A percentile compares a stretch with the other conserved stretches of the same genome.
Conservation (phyloP, 1,139 yeast genomes). For the Diutina catenulata region DNA sequence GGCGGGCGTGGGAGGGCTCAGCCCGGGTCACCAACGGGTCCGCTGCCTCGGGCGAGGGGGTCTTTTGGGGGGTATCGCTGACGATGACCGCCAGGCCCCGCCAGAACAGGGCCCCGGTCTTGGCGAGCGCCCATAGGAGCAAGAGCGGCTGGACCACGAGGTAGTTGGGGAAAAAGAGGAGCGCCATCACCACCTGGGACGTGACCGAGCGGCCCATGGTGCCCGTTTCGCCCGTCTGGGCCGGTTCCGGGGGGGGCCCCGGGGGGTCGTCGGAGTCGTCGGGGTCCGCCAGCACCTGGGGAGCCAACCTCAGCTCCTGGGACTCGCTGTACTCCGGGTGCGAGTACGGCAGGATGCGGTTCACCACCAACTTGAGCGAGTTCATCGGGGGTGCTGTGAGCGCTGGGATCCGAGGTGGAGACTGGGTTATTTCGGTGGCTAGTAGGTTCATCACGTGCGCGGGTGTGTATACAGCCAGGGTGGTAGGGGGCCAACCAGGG, state of each 20-base stretch:
- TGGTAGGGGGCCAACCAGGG: too few relatives aligned
- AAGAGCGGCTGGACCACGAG: constrained; percentile 33
- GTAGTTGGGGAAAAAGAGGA: constrained; percentile 23
- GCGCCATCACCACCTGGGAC: background rate
- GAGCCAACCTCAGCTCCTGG: background rate
- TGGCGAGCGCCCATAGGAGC: constrained; percentile 17
- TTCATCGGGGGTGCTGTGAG: constrained; percentile 9
- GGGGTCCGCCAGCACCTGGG: background rate
- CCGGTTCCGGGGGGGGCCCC: background rate
- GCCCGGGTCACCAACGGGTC: too few relatives aligned
- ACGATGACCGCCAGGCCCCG: background rate
- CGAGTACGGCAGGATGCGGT: constrained; percentile 9
- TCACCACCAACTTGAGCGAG: constrained; percentile 10
- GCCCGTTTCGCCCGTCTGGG: background rate
- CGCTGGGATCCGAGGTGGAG: too few relatives aligned
- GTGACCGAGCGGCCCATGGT: background rate
- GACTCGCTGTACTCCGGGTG: background rate
- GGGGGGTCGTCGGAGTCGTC: background rate
- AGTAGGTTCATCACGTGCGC: too few relatives aligned
- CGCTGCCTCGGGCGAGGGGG: too few relatives aligned
- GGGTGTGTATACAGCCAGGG: too few relatives aligned
- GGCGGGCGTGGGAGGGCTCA: too few relatives aligned
- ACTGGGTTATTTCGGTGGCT: too few relatives aligned
- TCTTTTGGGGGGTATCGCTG: background rate
- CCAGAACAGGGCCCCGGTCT: background rate